These are phyloP conservation scores for Viola pubescens DNA, from an alignment of 441 rosid species.

Conservation along the genomic window DNA sequence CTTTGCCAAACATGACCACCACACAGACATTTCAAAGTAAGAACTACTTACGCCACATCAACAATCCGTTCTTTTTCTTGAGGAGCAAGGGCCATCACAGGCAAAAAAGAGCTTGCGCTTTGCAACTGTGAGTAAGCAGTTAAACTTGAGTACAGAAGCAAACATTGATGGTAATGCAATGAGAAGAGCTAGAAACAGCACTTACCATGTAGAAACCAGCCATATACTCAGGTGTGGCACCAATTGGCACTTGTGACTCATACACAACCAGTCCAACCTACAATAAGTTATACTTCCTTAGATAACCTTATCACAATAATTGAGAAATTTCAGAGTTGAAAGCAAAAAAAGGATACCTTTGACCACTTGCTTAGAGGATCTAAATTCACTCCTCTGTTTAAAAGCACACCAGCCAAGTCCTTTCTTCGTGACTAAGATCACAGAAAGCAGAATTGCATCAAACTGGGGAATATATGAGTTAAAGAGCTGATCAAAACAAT, in stretches of 20 bases:
- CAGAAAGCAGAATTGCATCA: not conserved
- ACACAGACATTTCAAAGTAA: not conserved
- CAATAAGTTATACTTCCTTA: constrained; percentile 4
- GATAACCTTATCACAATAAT: not conserved
- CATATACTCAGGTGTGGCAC: constrained; percentile 98
- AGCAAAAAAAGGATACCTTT: constrained; percentile 36
- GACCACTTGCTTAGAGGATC: constrained; percentile 98
- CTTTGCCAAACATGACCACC: not conserved
- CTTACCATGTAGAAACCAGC: constrained; percentile 79
- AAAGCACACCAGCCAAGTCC: constrained; percentile 89
- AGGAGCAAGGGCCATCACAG: constrained; percentile 99
- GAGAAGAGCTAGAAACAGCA: constrained; percentile 11
- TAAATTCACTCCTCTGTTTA: constrained; percentile 88
- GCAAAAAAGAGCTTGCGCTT: constrained; percentile 94
- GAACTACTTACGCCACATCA: constrained; percentile 83
- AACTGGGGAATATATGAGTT: constrained; percentile 5
- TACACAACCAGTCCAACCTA: constrained; percentile 91
- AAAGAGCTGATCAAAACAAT: constrained; percentile 9
- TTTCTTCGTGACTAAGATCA: constrained; percentile 65
- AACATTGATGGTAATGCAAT: not conserved
- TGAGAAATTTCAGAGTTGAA: not conserved
- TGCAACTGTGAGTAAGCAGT: constrained; percentile 49
- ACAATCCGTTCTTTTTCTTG: constrained; percentile 82
- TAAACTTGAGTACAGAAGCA: constrained; percentile 2
- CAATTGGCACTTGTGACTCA: constrained; percentile 92